These are phyloP conservation scores for Elaeis oleifera DNA, from an alignment of 202 grass and related monocot genomes.

Conservation along the genomic window DNA sequence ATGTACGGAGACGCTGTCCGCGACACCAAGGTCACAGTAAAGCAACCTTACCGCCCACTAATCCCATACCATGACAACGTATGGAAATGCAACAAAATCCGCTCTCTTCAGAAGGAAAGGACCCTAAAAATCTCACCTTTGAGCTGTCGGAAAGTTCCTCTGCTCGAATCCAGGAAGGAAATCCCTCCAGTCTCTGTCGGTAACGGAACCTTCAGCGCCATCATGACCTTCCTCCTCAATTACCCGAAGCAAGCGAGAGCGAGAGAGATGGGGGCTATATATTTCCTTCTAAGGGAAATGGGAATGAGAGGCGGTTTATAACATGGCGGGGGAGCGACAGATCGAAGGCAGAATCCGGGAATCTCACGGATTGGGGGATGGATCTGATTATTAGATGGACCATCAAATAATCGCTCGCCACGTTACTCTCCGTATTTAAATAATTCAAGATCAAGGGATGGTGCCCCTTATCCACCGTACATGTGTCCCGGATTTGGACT, in stretches of 20 bases:
- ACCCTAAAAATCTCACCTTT: constrained; percentile 52
- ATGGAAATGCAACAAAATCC: constrained; percentile 15
- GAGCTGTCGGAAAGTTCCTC: constrained; percentile 27
- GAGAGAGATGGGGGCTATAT: not conserved
- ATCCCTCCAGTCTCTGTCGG: constrained; percentile 42
- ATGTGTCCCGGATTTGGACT: too few relatives aligned
- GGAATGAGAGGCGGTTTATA: constrained; percentile 15
- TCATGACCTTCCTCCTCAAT: constrained; percentile 5
- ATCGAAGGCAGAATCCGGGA: constrained; percentile 40
- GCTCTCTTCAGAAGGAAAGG: not conserved
- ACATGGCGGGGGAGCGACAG: constrained; percentile 15
- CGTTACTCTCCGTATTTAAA: too few relatives aligned
- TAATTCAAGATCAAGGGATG: too few relatives aligned
- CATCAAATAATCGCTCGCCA: too few relatives aligned
- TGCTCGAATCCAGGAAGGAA: constrained; percentile 48
- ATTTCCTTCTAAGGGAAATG: not conserved
- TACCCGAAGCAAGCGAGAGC: not conserved
- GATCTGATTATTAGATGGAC: too few relatives aligned
- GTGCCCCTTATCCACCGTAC: too few relatives aligned
- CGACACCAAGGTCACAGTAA: too few relatives aligned
- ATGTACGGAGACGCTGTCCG: too few relatives aligned
- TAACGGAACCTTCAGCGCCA: constrained; percentile 60
- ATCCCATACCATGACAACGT: not conserved
- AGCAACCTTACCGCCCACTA: too few relatives aligned
- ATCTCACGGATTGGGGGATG: constrained; percentile 11